Base-by-base conservation (phyloP, 352 stramenopile genomes). In the Pythium aristosporum region DNA sequence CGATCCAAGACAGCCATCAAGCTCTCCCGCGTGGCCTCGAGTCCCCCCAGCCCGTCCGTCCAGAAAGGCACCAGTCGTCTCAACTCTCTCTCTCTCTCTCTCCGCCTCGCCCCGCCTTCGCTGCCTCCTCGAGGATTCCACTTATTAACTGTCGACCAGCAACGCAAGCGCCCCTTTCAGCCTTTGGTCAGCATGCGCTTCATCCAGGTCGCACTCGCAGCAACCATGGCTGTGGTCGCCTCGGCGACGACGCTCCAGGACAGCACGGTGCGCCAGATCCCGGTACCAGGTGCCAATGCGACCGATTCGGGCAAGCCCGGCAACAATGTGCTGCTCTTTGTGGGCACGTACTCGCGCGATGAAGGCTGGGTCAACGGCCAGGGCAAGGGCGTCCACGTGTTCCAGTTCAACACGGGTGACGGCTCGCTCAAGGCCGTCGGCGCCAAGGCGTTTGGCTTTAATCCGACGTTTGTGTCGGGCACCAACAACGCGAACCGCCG, bases 341-440 rank as follows among this genome's bases (percentile, higher is more conserved):
- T 74, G 2, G 80, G 68, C 32, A 82, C 73, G 10, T 91, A 88
- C 69, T 88, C 82, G 20, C 76, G 77, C 21, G 76, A 89, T 49
- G 80, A 89, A 77, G 75, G 74, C 30, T 86, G 80, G 73, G 69
- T 91, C 44, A 80, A 89, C 63, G 82, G 82, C 59, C 84, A 71
- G 23, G 77, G 78, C 57, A 80, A 88, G 47, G 82, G 82, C 10
- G 75, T 91, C 44, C 76, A 88, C 67, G 74, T 74, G 34, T 87
- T 82, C 67, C 63, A 75, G 63, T 63, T 91, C 34, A 64, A 84
- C 57, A 76, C 74, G 37, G 72, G 18, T 12, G 69, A 71, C 16
- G 79, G 79, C 25, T 63, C 68, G 16, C 73, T 91, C 28, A 76
- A 64, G 10, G 58, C 72, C 0, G 61, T 76, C 46, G 65, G 61